Evolutionary conservation across 495 filamentous ascomycete genomes (phyloP), one percentile per base, ranked within the genome.

Genomic region (Choiromyces venosus): DNA sequence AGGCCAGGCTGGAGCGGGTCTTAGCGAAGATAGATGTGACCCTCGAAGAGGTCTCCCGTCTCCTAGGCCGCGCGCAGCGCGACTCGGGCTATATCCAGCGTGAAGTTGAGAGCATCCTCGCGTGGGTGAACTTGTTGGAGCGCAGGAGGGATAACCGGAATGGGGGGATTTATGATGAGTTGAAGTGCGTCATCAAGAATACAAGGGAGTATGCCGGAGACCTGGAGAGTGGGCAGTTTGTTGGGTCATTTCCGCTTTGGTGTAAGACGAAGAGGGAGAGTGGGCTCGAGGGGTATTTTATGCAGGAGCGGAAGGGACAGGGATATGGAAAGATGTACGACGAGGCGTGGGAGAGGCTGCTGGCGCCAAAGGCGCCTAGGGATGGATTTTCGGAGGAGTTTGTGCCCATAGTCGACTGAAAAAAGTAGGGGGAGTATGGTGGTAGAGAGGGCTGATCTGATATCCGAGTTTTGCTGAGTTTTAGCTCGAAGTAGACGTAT

Each of bases 251-350:
- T 56, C n/a, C n/a, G 9, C 52, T 56, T 29, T 56, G 52, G 52
- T 56, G n/a, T 14, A 29, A 29, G n/a, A 14, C 29, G 52, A 56
- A 29, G 10, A 29, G 9, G 0, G 52, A 14, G 52, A 29, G 25
- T 56, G 52, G 52, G 52, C n/a, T 29, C 12, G 46, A 52, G 46
- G 46, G 46, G 46, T 52, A 25, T 12, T n/a, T 2, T 12, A n/a
- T 25, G 46, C 46, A n/a, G 46, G 21, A 52, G 46, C n/a, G n/a
- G 21, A n/a, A 10, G n/a, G 46, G 21, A 52, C n/a, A 9, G 46
- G 46, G 46, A 25, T 56, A 56, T 56, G 52, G n/a, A 10, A 56
- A 56, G 52, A 56, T 56, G 52, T 56, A 56, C n/a, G 52, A 56
- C 10, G n/a, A 56, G 4, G 52, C 52, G n/a, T 56, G 52, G 52